Evolutionary conservation across 1,284 basidiomycete genomes (phyloP).

Genomic region (Melampsora abietis-canadensis): DNA sequence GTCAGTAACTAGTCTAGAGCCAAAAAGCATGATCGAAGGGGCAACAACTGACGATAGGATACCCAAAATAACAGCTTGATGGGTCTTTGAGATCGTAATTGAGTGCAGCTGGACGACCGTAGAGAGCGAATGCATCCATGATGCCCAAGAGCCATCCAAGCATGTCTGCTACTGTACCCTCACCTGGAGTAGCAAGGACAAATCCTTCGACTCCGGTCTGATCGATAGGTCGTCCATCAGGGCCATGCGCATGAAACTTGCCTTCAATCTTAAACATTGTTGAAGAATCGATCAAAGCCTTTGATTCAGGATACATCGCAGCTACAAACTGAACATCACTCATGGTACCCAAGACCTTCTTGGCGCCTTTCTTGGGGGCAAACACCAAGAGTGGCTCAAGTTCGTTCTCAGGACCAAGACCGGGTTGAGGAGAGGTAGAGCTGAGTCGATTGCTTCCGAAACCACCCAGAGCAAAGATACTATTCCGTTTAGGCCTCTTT

Average conservation of each 20-base stretch:
- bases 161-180: conserved; percentile 67
- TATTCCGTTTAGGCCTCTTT: conserved; percentile 8
- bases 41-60: conserved; percentile 32
- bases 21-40: conserved; percentile 52
- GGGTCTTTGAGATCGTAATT: conserved; percentile 50
- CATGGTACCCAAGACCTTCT: conserved; percentile 8
- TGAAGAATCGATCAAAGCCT: conserved; percentile 79
- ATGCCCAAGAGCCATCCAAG: conserved; percentile 83
- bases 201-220: conserved; percentile 64
- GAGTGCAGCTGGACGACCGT: conserved; percentile 51
- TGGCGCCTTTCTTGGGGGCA: conserved; percentile 11
- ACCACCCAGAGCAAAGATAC: conserved; percentile 18
- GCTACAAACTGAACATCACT: conserved; percentile 58
- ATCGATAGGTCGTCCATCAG: conserved; percentile 56
- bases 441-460: conserved; percentile 48
- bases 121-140: conserved; percentile 47
- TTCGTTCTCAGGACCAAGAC: conserved; percentile 45
- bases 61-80: conserved; percentile 25
- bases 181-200: conserved; percentile 80
- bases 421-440: conserved; percentile 42
- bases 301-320: conserved; percentile 89
- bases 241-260: conserved; percentile 62
- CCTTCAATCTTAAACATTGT: conserved; percentile 87
- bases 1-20: conserved; percentile 48
- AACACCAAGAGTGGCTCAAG: neutral